Conservation (phyloP, 1,284 basidiomycete genomes). For the Ustilago tritici region DNA sequence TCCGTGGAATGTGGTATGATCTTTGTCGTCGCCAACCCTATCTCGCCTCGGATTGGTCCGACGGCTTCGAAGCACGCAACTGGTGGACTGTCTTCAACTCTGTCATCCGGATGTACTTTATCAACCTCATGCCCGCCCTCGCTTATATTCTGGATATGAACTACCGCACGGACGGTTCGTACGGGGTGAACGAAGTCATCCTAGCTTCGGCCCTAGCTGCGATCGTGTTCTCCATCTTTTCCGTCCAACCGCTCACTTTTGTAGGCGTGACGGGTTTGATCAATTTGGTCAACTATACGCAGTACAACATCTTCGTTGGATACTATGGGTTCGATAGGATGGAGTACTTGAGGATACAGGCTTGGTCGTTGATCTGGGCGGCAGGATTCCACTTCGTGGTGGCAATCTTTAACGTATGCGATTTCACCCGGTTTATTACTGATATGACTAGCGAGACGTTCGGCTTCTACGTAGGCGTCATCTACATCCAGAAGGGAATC, state of each 20-base stretch:
- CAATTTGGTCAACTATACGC: slow-evolving; percentile 68
- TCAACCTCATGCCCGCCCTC: slow-evolving; percentile 82
- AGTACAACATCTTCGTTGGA: slow-evolving; percentile 66
- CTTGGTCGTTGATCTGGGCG: slow-evolving; percentile 91
- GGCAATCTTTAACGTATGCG: slow-evolving; percentile 78
- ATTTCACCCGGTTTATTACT: slow-evolving; percentile 68
- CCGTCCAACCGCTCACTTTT: slow-evolving; percentile 90
- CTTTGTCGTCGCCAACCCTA: slow-evolving; percentile 81
- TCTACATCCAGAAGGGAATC: slow-evolving; percentile 71
- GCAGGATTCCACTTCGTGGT: slow-evolving; percentile 92
- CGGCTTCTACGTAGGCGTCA: slow-evolving; percentile 75
- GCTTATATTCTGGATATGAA: slow-evolving; percentile 94
- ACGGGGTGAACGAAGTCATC: slow-evolving; percentile 87
- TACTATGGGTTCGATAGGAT: slow-evolving; percentile 61
- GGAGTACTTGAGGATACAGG: slow-evolving; percentile 63
- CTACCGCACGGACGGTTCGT: slow-evolving; percentile 84
- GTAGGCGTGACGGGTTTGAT: slow-evolving; percentile 88
- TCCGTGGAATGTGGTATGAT: slow-evolving; percentile 82
- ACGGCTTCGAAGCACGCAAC: slow-evolving; percentile 53
- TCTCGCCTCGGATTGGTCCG: slow-evolving; percentile 71
- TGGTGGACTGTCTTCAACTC: slow-evolving; percentile 56
- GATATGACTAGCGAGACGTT: slow-evolving; percentile 95
- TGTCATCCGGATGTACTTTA: slow-evolving; percentile 66
- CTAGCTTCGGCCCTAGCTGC: slow-evolving; percentile 77
- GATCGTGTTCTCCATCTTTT: slow-evolving; percentile 88